phyloP scores from a whole-genome alignment of 2,329 filamentous ascomycete species.

The Diaporthe nobilis region DNA sequence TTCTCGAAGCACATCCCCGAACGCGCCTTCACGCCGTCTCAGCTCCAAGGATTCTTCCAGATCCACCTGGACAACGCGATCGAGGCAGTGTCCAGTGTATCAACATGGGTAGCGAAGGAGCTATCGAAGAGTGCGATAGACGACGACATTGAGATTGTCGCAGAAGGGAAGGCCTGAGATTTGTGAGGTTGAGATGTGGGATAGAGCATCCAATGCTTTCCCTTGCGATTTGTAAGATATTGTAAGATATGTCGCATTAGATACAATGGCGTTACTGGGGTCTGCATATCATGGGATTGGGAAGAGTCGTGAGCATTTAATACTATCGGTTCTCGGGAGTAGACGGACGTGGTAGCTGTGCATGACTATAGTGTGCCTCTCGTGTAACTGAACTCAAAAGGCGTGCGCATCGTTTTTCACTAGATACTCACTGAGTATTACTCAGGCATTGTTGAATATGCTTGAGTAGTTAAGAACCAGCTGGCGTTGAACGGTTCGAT shows the following conservation, averaged over 20 bases:
- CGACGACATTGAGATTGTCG: constrained; percentile 39
- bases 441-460: too few species aligned
- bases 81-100: constrained; percentile 46
- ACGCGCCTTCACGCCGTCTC: constrained; percentile 53
- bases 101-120: constrained; percentile 37
- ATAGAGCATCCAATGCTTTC: neutral
- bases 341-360: too few species aligned
- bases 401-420: fast-evolving
- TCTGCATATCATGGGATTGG: neutral
- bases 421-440: too few species aligned
- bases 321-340: neutral
- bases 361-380: too few species aligned
- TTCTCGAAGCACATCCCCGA: constrained; percentile 52
- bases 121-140: constrained; percentile 19
- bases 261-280: neutral
- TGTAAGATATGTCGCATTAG: constrained; percentile 1
- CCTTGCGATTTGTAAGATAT: constrained; percentile 4
- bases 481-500: too few species aligned
- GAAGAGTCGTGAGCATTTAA: neutral
- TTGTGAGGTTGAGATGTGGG: neutral
- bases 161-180: constrained; percentile 1
- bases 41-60: constrained; percentile 55
- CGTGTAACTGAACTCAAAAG: too few species aligned
- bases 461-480: too few species aligned
- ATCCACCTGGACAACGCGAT: constrained; percentile 50